These are phyloP conservation scores for Ganoderma boninense DNA, from an alignment of 1,284 basidiomycete species.

Conservation along the genomic window DNA sequence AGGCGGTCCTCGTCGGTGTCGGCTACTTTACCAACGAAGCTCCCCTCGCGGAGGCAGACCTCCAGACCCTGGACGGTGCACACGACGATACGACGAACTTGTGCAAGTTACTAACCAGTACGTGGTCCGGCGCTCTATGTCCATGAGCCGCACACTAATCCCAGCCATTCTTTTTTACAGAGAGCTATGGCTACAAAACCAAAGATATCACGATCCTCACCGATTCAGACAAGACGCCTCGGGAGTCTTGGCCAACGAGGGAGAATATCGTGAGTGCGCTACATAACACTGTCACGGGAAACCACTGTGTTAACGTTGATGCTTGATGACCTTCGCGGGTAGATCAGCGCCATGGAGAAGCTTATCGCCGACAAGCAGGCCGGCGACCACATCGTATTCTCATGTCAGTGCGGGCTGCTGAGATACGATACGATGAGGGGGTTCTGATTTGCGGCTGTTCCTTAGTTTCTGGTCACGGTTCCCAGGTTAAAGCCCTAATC, in stretches of 20 bases:
- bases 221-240: slow-evolving; percentile 18
- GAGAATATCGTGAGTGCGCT: slow-evolving; percentile 30
- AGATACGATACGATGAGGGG: neutral
- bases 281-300: neutral
- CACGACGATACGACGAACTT: slow-evolving; percentile 23
- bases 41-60: neutral
- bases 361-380: slow-evolving; percentile 28
- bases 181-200: slow-evolving; percentile 21
- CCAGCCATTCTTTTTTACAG: neutral
- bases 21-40: slow-evolving; percentile 7
- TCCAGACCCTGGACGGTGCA: slow-evolving; percentile 18
- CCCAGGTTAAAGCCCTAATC: slow-evolving; percentile 21
- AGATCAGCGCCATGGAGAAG: slow-evolving; percentile 32
- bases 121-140: neutral
- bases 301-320: neutral
- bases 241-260: slow-evolving; percentile 25
- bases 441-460: neutral
- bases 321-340: neutral
- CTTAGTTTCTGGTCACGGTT: slow-evolving; percentile 38
- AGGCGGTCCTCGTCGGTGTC: slow-evolving; percentile 21
- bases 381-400: slow-evolving; percentile 35
- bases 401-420: slow-evolving; percentile 28
- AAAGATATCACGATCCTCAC: slow-evolving; percentile 32
- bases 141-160: neutral
- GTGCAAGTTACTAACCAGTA: slow-evolving; percentile 21